phyloP scores from a whole-genome alignment of 75 land plant species.

The Cryptomeria japonica region DNA sequence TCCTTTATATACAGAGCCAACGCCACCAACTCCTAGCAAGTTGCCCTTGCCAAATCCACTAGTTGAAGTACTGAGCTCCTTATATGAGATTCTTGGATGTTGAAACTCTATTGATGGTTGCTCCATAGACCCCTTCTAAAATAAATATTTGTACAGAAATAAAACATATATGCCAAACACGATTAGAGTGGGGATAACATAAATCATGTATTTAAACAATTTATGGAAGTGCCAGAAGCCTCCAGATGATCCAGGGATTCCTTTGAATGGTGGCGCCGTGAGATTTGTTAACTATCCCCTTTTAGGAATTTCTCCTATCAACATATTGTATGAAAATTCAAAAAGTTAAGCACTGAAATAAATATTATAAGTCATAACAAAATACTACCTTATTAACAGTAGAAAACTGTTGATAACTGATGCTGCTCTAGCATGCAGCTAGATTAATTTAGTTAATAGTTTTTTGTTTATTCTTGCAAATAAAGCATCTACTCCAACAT shows the following conservation, averaged over 20 bases:
- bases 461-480: too few relatives aligned
- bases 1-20: conserved; percentile 42
- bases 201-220: background rate
- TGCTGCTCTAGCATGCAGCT: too few relatives aligned
- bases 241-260: background rate
- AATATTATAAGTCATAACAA: too few relatives aligned
- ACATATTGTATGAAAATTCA: conserved; percentile 19
- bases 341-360: too few relatives aligned
- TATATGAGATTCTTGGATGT: conserved; percentile 3
- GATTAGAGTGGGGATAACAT: background rate
- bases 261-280: background rate
- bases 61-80: conserved; percentile 16
- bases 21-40: conserved; percentile 34
- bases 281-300: conserved; percentile 7
- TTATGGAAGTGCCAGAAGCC: background rate
- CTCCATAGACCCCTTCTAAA: background rate
- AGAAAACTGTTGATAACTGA: too few relatives aligned
- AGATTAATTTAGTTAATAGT: too few relatives aligned
- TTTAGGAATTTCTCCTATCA: conserved; percentile 19
- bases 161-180: background rate
- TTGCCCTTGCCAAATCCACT: conserved; percentile 35
- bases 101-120: background rate
- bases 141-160: background rate
- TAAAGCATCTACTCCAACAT: too few relatives aligned
- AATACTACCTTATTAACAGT: too few relatives aligned